Evolutionary conservation across 2,329 filamentous ascomycete species (phyloP), one percentile per base, ranked within the genome.

Genomic region (Alternaria hordeiaustralica): DNA sequence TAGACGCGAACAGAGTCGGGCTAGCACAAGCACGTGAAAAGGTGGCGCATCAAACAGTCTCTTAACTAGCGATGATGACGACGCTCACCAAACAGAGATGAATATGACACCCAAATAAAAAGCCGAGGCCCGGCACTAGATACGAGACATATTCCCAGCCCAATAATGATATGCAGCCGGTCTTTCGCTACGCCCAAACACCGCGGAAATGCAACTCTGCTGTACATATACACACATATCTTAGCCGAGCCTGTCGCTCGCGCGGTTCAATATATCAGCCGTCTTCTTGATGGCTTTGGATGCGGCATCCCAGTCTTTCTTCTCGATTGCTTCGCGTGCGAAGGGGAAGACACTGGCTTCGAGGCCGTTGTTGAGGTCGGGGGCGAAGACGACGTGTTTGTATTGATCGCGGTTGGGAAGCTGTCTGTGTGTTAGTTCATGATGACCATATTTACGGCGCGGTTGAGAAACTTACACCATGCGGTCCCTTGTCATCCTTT

Each of bases 351-450:
- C 88, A 0, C 87, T 87, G 30, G 68, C 66, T 36, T 91, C 87
- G 69, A 90, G 87, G 41, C 87, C 88, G 33, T 89, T 90, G 90
- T 93, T 94, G 3, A 88, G 83, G 74, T 93, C 88, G 0, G 96
- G 96, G 2, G 92, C 95, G 77, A 94, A 97, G 60, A 99, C 83
- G 75, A 96, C 87, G 80, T 97, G 96, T 80, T 96, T 97, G 85
- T 94, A 99, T 81, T 98, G 96, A 6, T 92, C 92, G 68, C 95
- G 90, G 71, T 93, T 93, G 43, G 92, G 92, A 5, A 97, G 87
- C 78, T 80, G 55, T 58, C 8, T 3, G 23, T 33, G 12, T 13
- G 5, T 26, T 43, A 41, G 23, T 53, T 13, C 7, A 8, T n/a
- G 10, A 13, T 11, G 9, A 49, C n/a, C 21, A 20, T 3, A 43